These are phyloP conservation scores for Cutaneotrichosporon daszewskae DNA, from an alignment of 1,284 basidiomycete genomes.

Conservation along the genomic window DNA sequence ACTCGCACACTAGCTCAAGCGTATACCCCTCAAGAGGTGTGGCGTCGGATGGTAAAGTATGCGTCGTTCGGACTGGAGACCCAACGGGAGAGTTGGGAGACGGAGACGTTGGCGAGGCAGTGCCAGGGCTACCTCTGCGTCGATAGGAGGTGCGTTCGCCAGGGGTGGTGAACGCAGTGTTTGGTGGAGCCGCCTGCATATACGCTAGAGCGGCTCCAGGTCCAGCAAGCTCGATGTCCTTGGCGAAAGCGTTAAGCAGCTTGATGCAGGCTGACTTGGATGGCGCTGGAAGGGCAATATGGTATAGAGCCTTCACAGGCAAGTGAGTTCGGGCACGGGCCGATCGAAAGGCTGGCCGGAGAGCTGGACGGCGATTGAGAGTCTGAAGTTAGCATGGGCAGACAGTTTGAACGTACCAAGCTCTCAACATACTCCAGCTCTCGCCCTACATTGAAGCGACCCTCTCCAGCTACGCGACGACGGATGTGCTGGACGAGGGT, in stretches of 20 bases:
- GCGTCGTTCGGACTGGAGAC: not conserved
- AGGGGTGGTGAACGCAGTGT: too few relatives aligned
- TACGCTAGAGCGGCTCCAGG: constrained; percentile 12
- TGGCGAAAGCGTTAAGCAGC: constrained; percentile 25
- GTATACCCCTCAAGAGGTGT: constrained; percentile 35
- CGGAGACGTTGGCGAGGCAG: not conserved
- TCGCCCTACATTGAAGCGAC: constrained; percentile 39
- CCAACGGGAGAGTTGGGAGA: not conserved
- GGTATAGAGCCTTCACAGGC: constrained; percentile 26
- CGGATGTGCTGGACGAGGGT: constrained; percentile 42
- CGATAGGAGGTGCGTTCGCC: not conserved
- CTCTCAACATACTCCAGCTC: constrained; percentile 41
- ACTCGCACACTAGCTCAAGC: constrained; percentile 44
- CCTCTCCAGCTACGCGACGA: constrained; percentile 39
- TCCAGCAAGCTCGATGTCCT: constrained; percentile 27
- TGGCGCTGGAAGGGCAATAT: constrained; percentile 38
- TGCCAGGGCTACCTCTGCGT: not conserved
- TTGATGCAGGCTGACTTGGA: constrained; percentile 41
- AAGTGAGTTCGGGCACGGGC: constrained; percentile 39
- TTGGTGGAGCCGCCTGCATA: constrained; percentile 3
- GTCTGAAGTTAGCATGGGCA: constrained; percentile 15
- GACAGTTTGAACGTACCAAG: constrained; percentile 23
- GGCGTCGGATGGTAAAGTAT: too few relatives aligned
- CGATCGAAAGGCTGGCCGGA: constrained; percentile 42
- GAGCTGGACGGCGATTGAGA: constrained; percentile 30